Base-by-base conservation (phyloP, 495 filamentous ascomycete species). In the Tuber borchii region DNA sequence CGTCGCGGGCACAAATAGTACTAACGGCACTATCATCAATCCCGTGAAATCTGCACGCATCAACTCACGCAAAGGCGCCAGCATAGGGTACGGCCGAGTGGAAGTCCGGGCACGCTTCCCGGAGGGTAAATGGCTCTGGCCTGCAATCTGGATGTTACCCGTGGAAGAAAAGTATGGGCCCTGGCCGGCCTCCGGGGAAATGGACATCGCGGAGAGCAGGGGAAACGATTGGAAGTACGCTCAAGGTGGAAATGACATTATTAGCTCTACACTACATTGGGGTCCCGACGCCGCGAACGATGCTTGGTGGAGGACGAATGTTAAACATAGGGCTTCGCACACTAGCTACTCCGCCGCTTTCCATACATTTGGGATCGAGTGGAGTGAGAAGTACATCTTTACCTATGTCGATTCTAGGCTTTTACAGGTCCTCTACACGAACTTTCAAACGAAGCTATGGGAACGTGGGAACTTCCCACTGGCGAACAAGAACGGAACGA, bases 121-220 rank as follows among this genome's bases (percentile, higher is more conserved):
- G 1, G 84, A 84, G 14, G 93, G 93, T 43, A 92, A 94, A 82
- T 96, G 93, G 93, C 86, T 96, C 39, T 96, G 93, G 93, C 93
- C 93, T 37, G 93, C 92, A 56, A 95, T 96, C 80, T 95, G 93
- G 92, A 93, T 96, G 92, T 87, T 96, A 87, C 93, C 93, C 12
- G 88, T 89, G 45, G 85, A 91, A 44, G 84, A 88, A 48, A 89
- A 86, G 7, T 96, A 94, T 83, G 93, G 93, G 3, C 79, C 87
- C 16, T 96, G 93, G 93, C 93, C 93, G 0, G 83, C 83, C 42
- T 93, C 91, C 51, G 93, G 93, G n/a, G 93, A 96, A 83, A 95
- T 96, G 75, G 93, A 95, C 84, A 91, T 96, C 74, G 84, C 87
- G 72, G 93, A 96, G 84, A 88, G 87, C 72, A 90, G 93, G 56